Evolutionary conservation across 2,329 filamentous ascomycete species (phyloP).

Genomic region (Chaetomiaceae sp.): DNA sequence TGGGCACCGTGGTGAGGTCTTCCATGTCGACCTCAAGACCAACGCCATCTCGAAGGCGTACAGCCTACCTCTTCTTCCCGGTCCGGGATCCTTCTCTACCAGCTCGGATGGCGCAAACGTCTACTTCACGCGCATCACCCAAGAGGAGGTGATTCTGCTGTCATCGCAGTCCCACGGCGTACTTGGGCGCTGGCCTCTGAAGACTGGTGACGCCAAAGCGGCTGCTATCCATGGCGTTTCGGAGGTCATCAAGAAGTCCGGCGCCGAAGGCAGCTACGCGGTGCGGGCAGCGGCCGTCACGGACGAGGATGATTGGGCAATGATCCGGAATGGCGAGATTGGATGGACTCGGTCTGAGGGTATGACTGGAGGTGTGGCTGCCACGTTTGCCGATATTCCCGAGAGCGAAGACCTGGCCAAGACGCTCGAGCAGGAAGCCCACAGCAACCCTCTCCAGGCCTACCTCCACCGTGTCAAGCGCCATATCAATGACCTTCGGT

Average conservation of each 20-base stretch:
- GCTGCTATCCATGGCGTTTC: conserved; percentile 65
- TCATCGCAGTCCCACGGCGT: conserved; percentile 74
- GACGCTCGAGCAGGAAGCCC: conserved; percentile 79
- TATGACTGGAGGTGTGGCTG: conserved; percentile 72
- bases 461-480: conserved; percentile 83
- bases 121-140: conserved; percentile 80
- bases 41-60: conserved; percentile 72
- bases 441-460: conserved; percentile 73
- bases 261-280: conserved; percentile 61
- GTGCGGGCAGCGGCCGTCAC: conserved; percentile 71
- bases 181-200: conserved; percentile 68
- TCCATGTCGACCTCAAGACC: conserved; percentile 71
- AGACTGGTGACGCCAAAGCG: conserved; percentile 39
- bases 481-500: conserved; percentile 71
- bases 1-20: conserved; percentile 79
- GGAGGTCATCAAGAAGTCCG: conserved; percentile 72
- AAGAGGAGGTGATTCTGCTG: conserved; percentile 67
- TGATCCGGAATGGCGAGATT: conserved; percentile 76
- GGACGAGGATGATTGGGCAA: conserved; percentile 68
- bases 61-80: conserved; percentile 66
- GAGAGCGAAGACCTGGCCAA: conserved; percentile 70
- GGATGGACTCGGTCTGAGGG: conserved; percentile 81
- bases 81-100: conserved; percentile 70
- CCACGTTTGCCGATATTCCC: conserved; percentile 73
- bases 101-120: conserved; percentile 76